phyloP scores from a whole-genome alignment of 139 green algal genomes.

The Chlorella sp. region DNA sequence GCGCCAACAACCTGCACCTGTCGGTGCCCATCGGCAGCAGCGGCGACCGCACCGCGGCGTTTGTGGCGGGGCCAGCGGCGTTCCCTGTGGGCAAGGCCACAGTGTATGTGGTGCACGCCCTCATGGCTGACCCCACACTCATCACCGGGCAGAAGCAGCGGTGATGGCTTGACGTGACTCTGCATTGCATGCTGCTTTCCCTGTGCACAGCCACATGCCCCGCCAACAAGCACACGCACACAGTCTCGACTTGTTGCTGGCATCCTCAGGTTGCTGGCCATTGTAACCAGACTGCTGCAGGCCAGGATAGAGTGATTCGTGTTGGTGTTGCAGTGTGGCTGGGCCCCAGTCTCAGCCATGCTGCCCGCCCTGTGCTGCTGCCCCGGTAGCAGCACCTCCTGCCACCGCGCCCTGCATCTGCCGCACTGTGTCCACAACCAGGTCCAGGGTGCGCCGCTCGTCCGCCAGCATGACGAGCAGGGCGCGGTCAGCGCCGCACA shows the following conservation, averaged over 20 bases:
- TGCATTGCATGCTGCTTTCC: no score
- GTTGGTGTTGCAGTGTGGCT: no score
- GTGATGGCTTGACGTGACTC: no score
- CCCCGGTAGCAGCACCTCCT: background rate
- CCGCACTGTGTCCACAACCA: conserved; percentile 34
- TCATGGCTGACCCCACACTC: background rate
- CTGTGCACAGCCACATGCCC: no score
- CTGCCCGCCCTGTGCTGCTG: no score
- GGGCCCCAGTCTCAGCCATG: no score
- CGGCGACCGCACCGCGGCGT: background rate
- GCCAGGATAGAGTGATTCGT: no score
- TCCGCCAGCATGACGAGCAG: conserved; percentile 27
- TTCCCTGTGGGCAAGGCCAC: background rate
- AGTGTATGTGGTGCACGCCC: background rate
- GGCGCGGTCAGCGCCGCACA: conserved; percentile 12
- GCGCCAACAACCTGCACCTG: background rate
- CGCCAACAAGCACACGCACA: no score
- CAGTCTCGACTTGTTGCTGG: no score
- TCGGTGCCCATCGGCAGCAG: background rate
- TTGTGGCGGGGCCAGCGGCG: background rate
- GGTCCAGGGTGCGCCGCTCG: conserved; percentile 18
- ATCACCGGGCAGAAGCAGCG: background rate
- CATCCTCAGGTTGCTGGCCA: no score
- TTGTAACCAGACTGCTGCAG: no score
- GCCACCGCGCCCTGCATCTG: background rate